Percentiles rank a stretch among this genome's conserved stretches.
These are phyloP conservation scores for Guillardia theta DNA, from an alignment of 78 protist genomes.

Conservation along the genomic window DNA sequence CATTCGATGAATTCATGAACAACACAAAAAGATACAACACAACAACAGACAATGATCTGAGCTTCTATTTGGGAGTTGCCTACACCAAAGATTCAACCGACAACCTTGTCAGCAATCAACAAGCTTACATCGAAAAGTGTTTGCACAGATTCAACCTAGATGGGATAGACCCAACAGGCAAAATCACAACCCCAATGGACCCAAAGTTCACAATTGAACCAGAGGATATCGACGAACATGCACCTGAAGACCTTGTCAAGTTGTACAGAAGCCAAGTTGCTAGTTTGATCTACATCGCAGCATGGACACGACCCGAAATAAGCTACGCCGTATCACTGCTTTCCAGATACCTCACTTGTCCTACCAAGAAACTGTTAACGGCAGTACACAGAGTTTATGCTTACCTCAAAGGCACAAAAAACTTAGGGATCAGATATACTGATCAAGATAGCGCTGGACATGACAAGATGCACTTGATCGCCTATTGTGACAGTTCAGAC, in stretches of 20 bases:
- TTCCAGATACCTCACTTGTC: neutral
- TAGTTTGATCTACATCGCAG: neutral
- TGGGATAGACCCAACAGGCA: neutral
- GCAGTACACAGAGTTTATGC: neutral
- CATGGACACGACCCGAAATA: neutral
- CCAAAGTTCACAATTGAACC: neutral
- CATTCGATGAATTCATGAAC: no score
- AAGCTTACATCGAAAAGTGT: neutral
- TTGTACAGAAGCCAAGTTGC: neutral
- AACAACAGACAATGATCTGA: neutral
- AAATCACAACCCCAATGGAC: neutral
- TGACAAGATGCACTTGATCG: no score
- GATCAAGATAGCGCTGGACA: no score
- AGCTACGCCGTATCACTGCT: neutral
- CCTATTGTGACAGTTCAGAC: neutral
- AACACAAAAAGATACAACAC: no score
- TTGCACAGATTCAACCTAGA: neutral
- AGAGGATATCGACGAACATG: neutral
- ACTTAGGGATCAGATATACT: neutral
- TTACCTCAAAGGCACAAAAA: neutral
- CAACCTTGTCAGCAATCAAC: neutral
- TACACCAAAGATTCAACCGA: neutral
- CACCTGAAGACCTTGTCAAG: neutral
- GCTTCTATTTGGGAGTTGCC: neutral
- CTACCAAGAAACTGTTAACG: neutral